phyloP scores from a whole-genome alignment of 306 rosid species.

The Phaseolus lunatus region DNA sequence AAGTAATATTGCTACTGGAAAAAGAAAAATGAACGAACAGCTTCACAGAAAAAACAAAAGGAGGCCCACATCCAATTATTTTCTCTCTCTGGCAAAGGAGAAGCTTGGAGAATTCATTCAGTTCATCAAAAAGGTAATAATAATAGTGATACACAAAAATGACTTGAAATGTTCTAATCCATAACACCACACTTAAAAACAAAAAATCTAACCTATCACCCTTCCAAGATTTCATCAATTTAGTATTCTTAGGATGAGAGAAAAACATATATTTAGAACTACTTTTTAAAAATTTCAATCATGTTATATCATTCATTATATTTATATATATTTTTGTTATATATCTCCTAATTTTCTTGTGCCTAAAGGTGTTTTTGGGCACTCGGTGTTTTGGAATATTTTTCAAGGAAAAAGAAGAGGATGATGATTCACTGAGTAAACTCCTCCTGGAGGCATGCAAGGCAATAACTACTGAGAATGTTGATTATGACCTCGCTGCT shows the following conservation, averaged over 20 bases:
- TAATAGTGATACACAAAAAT: too few species aligned
- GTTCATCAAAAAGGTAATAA: neutral
- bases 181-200: too few species aligned
- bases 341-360: too few species aligned
- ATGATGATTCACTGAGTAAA: neutral
- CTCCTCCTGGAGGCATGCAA: constrained; percentile 31
- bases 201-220: too few species aligned
- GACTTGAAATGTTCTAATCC: too few species aligned
- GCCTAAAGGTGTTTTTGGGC: neutral
- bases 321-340: too few species aligned
- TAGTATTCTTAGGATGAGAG: too few species aligned
- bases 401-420: neutral
- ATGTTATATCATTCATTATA: neutral
- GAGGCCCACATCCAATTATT: neutral
- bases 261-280: too few species aligned
- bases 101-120: neutral
- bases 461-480: neutral
- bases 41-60: neutral
- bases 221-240: too few species aligned
- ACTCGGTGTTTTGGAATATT: neutral
- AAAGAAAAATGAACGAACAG: neutral
- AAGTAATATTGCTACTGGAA: neutral
- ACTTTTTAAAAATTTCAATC: too few species aligned
- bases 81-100: neutral
- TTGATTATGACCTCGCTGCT: neutral